Evolutionary conservation across 441 rosid genomes (phyloP).

Genomic region (Gossypium trilobum): DNA sequence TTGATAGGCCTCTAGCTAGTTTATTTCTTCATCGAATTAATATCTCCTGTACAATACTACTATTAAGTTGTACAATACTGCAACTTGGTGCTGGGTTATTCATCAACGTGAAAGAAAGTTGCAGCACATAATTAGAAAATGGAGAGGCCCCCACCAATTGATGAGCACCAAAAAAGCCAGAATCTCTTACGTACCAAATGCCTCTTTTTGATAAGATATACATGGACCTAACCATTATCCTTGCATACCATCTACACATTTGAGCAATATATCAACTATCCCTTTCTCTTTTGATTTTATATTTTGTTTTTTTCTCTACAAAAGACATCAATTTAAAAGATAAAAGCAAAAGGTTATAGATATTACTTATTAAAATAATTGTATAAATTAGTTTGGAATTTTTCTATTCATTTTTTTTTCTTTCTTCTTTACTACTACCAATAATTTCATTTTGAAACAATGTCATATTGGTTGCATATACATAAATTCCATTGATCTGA

Average conservation of each 20-base stretch:
- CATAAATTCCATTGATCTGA: neutral
- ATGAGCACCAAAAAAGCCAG: constrained; percentile 26
- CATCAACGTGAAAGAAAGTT: no score
- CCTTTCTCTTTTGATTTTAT: neutral
- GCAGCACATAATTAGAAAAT: constrained; percentile 8
- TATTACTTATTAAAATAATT: neutral
- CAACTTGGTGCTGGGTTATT: no score
- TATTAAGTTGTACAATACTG: no score
- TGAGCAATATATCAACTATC: constrained; percentile 3
- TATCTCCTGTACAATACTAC: neutral
- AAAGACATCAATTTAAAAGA: neutral
- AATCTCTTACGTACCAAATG: constrained; percentile 25
- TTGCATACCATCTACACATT: constrained; percentile 8
- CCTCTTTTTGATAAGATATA: constrained; percentile 23
- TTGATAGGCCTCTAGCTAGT: neutral
- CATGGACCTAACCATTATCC: constrained; percentile 28
- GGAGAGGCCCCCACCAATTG: constrained; percentile 22
- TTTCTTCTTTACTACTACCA: no score
- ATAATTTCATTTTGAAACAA: neutral
- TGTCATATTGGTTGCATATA: neutral
- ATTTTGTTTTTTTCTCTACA: neutral
- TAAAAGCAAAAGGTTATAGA: no score
- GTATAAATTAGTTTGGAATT: neutral
- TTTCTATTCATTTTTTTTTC: neutral
- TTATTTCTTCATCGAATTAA: neutral